Base-by-base conservation (phyloP, 257 asterid genomes). In the Lycium ferocissimum region DNA sequence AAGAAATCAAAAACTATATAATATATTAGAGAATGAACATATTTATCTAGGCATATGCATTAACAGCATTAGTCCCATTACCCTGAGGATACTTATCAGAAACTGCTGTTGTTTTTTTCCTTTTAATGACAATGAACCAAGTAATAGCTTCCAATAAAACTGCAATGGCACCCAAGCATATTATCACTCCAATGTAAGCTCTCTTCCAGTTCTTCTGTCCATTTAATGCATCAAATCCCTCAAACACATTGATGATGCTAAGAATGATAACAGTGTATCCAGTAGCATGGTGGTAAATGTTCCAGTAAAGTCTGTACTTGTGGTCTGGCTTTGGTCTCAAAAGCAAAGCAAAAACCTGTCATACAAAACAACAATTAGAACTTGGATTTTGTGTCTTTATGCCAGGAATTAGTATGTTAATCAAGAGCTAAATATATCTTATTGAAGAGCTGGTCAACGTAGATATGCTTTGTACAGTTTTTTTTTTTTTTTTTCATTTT, bases 271-370 rank as follows among this genome's bases (percentile, higher is more conserved):
- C 83, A 0, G 67, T 59, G 78, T 87, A 87, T 33, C 89, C 88
- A 59, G 71, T 65, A 5, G 51, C 79, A 33, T 76, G 84, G 47
- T 87, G 89, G 70, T 76, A 85, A 38, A 56, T 56, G 84, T 78
- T 87, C 89, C 88, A 87, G 78, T 85, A 85, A 35, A 82, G 20
- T 4, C 89, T 54, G 82, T 51, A 87, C 49, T 85, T 87, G 63
- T 87, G 89, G 20, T 87, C 85, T 73, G 45, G 81, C 79, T 82
- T 82, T 13, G 89, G 89, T 54, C 87, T 87, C 79, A 82, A 11
- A 37, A 87, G 73, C 76, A 85, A 38, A 12, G 88, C 88, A 37
- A 84, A 80, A 9, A 84, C 83, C 89, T 84, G 56, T 62, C 22
- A 35, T 18, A 26, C 9, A 40, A 14, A 37, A 17, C 43, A 18